Conservation (phyloP, 331 rosid genomes). For the Acacia concinna region DNA sequence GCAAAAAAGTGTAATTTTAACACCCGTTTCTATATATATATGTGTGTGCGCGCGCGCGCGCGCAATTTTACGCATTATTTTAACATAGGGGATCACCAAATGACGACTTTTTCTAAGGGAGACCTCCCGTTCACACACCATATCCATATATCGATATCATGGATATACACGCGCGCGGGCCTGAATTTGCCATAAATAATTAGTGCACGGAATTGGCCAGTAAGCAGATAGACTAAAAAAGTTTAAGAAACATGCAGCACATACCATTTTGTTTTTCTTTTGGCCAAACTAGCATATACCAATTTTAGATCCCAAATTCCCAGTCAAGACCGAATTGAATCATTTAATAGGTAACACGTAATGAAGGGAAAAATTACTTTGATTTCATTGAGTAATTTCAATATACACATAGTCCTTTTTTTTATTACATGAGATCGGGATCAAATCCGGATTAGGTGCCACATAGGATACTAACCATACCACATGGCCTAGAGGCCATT, state of each 20-base stretch:
- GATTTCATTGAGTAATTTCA: no score
- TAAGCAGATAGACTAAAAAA: neutral
- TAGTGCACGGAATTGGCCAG: neutral
- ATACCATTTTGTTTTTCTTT: neutral
- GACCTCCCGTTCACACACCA: neutral
- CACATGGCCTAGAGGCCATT: no score
- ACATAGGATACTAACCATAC: no score
- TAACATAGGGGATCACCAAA: neutral
- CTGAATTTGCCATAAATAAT: neutral
- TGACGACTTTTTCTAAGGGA: neutral
- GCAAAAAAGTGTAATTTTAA: neutral
- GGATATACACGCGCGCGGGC: neutral
- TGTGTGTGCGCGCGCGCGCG: no score
- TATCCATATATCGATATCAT: neutral
- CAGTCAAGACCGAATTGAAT: neutral
- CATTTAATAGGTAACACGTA: neutral
- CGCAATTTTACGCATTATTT: neutral
- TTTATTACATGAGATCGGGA: no score
- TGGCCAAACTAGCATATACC: neutral
- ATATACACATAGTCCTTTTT: no score
- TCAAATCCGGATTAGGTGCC: no score
- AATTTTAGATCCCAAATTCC: neutral
- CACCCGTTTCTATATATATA: neutral
- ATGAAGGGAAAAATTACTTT: no score
- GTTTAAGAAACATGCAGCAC: neutral